A percentile compares a stretch with the other conserved stretches of the same genome.
Evolutionary conservation across 169 alveolate genomes (phyloP).

Genomic region (Plasmodium vinckei): DNA sequence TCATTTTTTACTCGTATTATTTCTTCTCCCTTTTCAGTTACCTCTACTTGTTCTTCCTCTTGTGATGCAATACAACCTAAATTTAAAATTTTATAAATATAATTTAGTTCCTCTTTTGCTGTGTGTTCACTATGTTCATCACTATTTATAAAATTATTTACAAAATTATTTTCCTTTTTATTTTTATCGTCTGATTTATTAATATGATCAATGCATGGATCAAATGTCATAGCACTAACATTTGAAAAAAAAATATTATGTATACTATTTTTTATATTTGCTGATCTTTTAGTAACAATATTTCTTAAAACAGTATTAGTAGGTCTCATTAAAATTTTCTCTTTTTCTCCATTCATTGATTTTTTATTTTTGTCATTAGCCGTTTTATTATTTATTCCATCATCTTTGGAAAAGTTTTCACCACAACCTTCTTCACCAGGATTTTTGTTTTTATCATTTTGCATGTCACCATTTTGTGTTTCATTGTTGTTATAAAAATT

Average conservation of each 20-base stretch:
- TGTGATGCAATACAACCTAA: neutral
- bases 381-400: neutral
- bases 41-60: neutral
- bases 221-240: slow-evolving; percentile 57
- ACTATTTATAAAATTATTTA: neutral
- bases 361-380: neutral
- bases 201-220: neutral
- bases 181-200: neutral
- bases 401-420: no score
- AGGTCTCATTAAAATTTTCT: slow-evolving; percentile 8
- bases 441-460: no score
- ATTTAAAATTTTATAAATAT: slow-evolving; percentile 8
- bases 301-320: slow-evolving; percentile 33
- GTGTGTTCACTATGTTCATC: neutral
- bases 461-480: no score
- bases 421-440: no score
- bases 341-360: neutral
- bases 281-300: slow-evolving; percentile 30
- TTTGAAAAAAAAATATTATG: slow-evolving; percentile 33
- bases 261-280: slow-evolving; percentile 57
- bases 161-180: neutral
- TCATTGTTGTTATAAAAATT: no score
- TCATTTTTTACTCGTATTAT: slow-evolving; percentile 43
- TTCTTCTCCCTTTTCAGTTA: slow-evolving; percentile 33
- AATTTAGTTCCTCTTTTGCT: slow-evolving; percentile 26